Base-by-base conservation (phyloP, 257 asterid genomes). In the Schizonepeta tenuifolia region DNA sequence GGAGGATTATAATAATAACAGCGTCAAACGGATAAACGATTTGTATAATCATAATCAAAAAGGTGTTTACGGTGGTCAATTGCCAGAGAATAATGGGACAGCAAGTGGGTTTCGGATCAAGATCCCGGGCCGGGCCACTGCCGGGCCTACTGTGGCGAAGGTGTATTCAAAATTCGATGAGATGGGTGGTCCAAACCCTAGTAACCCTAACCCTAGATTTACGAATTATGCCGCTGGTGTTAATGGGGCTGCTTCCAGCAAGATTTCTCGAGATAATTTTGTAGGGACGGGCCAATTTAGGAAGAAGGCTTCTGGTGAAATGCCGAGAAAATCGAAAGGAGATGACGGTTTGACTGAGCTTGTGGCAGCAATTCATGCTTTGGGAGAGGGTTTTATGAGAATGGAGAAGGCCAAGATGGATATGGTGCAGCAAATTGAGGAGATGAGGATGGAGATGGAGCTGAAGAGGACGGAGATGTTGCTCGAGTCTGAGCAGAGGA, bases 341-440 rank as follows among this genome's bases (percentile, higher is more conserved):
- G 83, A 43, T 47, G 82, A 74, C 18, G 87, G 80, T n/a, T 86
- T 83, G 51, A 78, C 75, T 0, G 96, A 88, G 50, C 80, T 90
- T 67, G 96, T 81, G 65, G 84, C 75, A 1, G 97, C 98, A 0
- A 85, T 95, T 57, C 81, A 85, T 33, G 81, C 85, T 7, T 47
- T 95, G 74, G 99, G 96, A 0, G 99, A 95, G 33, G 97, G 98
- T 73, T 88, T 92, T 77, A 85, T 90, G 87, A 84, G 90, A 75
- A 84, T 85, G 77, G 99, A 95, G 97, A 92, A 86, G 78, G 89
- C 81, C 81, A 95, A 95, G 79, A 95, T 95, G 98, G 99, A 95
- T 35, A 86, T 89, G 86, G 90, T 87, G 22, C 79, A 89, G 74
- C 91, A 90, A 73, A 79, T 90, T 40, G 99, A 94, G 83, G 84